Conservation (phyloP, 2,329 filamentous ascomycete species). For the Phialophora chinensis region DNA sequence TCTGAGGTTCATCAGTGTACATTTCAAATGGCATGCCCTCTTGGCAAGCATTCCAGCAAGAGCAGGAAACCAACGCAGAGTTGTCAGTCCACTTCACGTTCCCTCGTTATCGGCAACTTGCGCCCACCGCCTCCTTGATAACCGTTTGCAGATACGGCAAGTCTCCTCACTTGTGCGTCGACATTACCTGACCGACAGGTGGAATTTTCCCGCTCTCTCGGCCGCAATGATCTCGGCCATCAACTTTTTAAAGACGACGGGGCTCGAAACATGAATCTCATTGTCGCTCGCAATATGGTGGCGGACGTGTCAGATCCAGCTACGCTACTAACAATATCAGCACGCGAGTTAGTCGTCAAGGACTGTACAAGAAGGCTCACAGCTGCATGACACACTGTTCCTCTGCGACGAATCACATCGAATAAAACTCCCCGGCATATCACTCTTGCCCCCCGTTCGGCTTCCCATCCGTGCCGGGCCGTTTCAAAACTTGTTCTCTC, state of each 20-base stretch:
- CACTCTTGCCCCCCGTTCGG: slow-evolving; percentile 15
- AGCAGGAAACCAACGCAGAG: slow-evolving; percentile 52
- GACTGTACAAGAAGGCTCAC: background rate
- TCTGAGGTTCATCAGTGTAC: background rate
- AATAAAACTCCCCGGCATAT: slow-evolving; percentile 3
- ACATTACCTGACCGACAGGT: slow-evolving; percentile 12
- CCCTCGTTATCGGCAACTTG: background rate
- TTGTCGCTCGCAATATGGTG: slow-evolving; percentile 23
- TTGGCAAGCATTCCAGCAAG: slow-evolving; percentile 47
- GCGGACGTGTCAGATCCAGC: slow-evolving; percentile 30
- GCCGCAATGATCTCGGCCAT: slow-evolving; percentile 24
- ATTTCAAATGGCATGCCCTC: slow-evolving; percentile 22
- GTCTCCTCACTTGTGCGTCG: slow-evolving; percentile 44
- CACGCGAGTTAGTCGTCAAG: background rate
- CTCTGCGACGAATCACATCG: slow-evolving; percentile 31
- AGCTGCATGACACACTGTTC: slow-evolving; percentile 25
- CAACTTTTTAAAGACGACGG: slow-evolving; percentile 24
- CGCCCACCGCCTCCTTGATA: slow-evolving; percentile 49
- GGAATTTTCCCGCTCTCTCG: slow-evolving; percentile 13
- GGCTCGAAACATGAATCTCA: slow-evolving; percentile 25
- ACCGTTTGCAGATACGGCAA: slow-evolving; percentile 58
- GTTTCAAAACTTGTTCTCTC: slow-evolving; percentile 24
- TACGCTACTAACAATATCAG: background rate
- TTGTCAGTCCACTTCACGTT: background rate
- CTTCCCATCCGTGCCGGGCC: slow-evolving; percentile 20